Base-by-base conservation (phyloP, 345 rosid species). In the Populus alba region DNA sequence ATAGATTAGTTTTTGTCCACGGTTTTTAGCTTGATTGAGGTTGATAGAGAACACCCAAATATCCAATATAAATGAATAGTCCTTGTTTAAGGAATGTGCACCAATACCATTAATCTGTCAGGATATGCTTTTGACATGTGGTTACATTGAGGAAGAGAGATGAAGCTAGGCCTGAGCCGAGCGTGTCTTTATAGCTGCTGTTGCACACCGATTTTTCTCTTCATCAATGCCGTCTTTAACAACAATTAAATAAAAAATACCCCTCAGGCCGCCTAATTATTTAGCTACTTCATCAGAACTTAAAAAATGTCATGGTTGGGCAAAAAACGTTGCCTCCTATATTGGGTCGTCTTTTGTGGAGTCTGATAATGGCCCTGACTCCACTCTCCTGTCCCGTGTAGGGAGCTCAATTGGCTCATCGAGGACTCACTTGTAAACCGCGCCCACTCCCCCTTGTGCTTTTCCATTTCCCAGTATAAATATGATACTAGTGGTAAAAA, bases 391-490 rank as follows among this genome's bases (percentile, higher is more conserved):
- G 63, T 81, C 66, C 84, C 92, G 66, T 79, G 78, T 75, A 80
- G 97, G 77, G 99, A 96, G 82, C 94, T 96, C 77, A 86, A 83
- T 17, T 96, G 98, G 98, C 89, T 96, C 18, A 47, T 94, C 13
- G 89, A 94, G 71, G 97, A 96, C 85, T 84, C 89, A 2, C 53
- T 92, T 29, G 85, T 83, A 66, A 85, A 83, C 86, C 83, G 69
- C 65, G 80, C 89, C 55, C 80, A 88, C 72, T 37, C 71, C 5
- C 37, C 71, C 41, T 8, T 12, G 0, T 4, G 39, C 41, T 22
- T 68, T 68, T 13, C 51, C 27, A 41, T 41, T 38, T 23, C 72
- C 45, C 9, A 11, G 4, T 15, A 11, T 69, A 53, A 68, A 41
- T 37, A 69, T 23, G 74, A 69, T 29, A 22, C 22, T 22, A 35